Conservation (phyloP, 345 rosid species). For the Eucalyptus viminalis region DNA sequence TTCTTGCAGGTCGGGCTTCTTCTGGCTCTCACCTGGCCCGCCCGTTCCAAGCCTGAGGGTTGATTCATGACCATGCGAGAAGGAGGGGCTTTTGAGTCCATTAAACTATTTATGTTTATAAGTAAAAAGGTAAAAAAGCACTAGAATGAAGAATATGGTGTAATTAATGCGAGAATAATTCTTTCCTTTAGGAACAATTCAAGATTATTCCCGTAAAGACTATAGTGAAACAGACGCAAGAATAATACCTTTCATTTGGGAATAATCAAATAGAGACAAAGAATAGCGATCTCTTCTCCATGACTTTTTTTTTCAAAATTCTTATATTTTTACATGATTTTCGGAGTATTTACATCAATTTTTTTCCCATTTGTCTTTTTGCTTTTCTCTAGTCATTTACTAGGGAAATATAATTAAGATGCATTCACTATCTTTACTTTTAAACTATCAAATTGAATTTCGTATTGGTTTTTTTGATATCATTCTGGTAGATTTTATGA, state of each 20-base stretch:
- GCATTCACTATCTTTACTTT: no score
- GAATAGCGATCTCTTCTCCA: background rate
- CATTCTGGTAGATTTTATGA: fast-evolving
- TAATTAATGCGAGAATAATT: background rate
- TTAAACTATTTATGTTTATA: background rate
- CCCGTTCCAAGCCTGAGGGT: conserved; percentile 26
- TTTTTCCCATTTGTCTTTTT: background rate
- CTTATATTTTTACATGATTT: background rate
- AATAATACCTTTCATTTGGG: background rate
- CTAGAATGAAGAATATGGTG: background rate
- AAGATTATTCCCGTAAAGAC: background rate
- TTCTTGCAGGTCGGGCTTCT: background rate
- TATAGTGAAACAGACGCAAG: background rate
- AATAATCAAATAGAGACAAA: background rate
- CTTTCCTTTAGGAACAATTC: background rate
- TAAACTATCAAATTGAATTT: background rate
- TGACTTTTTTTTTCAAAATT: background rate
- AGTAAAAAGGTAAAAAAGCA: background rate
- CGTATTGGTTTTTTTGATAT: fast-evolving
- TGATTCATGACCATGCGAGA: background rate
- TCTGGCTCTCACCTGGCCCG: background rate
- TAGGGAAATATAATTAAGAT: no score
- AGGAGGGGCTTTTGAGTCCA: background rate
- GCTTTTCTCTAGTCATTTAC: no score
- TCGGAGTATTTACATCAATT: background rate